phyloP scores from a whole-genome alignment of 805 yeast species.

The Kuraishia borneana region DNA sequence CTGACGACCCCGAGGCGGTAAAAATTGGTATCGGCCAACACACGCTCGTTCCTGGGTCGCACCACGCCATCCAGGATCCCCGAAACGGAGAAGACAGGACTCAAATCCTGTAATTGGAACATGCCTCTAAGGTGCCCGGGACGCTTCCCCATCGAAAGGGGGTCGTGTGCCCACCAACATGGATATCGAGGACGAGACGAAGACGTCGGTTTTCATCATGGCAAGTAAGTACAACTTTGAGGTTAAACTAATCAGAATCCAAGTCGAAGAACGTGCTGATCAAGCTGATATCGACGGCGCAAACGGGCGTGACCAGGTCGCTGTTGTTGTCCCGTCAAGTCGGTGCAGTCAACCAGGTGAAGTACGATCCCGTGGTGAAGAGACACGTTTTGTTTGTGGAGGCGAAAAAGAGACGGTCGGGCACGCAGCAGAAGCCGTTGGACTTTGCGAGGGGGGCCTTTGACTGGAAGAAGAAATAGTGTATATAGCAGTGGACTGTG shows the following conservation, averaged over 20 bases:
- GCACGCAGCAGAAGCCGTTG: conserved; percentile 38
- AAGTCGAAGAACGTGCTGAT: conserved; percentile 75
- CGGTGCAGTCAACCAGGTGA: conserved; percentile 65
- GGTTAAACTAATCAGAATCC: conserved; percentile 30
- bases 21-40: conserved; percentile 15
- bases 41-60: not conserved
- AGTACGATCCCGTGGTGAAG: conserved; percentile 81
- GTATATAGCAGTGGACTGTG: not conserved
- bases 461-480: conserved; percentile 19
- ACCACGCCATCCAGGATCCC: conserved; percentile 2
- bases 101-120: conserved; percentile 5
- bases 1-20: conserved; percentile 15
- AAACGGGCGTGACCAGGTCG: conserved; percentile 80
- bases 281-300: conserved; percentile 79
- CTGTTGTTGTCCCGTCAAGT: conserved; percentile 75
- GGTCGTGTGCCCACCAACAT: not conserved
- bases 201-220: conserved; percentile 5
- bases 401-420: conserved; percentile 70
- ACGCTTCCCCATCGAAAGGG: no score
- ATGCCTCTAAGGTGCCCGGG: no score
- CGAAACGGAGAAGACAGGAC: conserved; percentile 11
- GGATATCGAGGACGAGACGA: not conserved
- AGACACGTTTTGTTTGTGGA: conserved; percentile 90
- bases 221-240: conserved; percentile 14
- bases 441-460: conserved; percentile 35